These are phyloP conservation scores for Lactifluus echinatus DNA, from an alignment of 768 basidiomycete genomes.

Conservation along the genomic window DNA sequence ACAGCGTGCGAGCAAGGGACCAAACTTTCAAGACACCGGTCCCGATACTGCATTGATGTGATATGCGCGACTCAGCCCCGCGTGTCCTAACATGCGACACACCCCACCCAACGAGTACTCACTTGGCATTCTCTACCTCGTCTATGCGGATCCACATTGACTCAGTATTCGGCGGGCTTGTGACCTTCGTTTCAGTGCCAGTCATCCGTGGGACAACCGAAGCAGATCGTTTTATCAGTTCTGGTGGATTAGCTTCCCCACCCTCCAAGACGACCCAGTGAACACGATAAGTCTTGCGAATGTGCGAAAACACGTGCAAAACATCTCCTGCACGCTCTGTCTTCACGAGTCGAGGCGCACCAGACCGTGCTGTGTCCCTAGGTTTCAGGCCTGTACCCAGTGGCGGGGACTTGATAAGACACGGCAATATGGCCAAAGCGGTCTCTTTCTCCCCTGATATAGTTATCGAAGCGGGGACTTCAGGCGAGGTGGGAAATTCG, in stretches of 20 bases:
- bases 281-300: constrained; percentile 74
- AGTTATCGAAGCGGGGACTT: constrained; percentile 41
- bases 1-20: constrained; percentile 44
- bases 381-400: constrained; percentile 3
- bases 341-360: constrained; percentile 31
- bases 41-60: constrained; percentile 44
- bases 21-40: constrained; percentile 72
- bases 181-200: neutral
- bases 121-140: constrained; percentile 12
- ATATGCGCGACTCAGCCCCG: neutral
- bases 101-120: neutral
- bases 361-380: neutral
- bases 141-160: constrained; percentile 8
- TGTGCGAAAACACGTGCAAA: constrained; percentile 82
- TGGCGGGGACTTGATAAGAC: constrained; percentile 30
- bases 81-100: neutral
- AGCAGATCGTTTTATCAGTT: constrained; percentile 7
- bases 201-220: neutral
- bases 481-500: constrained; percentile 69
- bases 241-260: constrained; percentile 39
- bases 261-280: constrained; percentile 65
- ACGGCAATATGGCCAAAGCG: constrained; percentile 31
- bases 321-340: constrained; percentile 54
- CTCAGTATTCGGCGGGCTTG: neutral
- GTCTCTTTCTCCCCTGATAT: constrained; percentile 28